Base-by-base conservation (phyloP, 108 stramenopile species). In the Nannochloropsis salina region DNA sequence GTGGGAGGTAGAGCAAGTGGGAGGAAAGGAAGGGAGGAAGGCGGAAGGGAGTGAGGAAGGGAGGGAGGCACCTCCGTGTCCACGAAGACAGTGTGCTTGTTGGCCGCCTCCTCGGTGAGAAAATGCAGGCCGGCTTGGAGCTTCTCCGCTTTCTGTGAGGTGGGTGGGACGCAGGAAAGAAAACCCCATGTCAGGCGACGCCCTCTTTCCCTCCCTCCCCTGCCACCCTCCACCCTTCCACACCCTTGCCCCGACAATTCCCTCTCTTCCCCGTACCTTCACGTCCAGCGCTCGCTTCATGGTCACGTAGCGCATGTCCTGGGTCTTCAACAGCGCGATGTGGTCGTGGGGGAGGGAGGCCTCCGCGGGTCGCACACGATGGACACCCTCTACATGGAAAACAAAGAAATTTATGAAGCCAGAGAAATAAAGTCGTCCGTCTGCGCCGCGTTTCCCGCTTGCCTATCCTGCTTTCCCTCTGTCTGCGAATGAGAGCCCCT, bases 271-370 rank as follows among this genome's bases (percentile, higher is more conserved):
- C 42, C 82, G 42, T 88, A 95, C 95, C 90, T 93, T 93, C 84
- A 92, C 84, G 45, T 90, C 86, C 86, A 95, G 88, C 9, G 86
- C 82, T 18, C 47, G 21, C 80, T 88, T 88, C 93, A 94, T 93
- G 43, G 92, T 88, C 15, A 98, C 86, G 90, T 98, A 99, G 11
- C 90, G 93, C 86, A 98, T 84, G 93, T 99, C 98, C 92, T 99
- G 97, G 86, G 94, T 95, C 90, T 98, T 98, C 93, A 99, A 94
- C 82, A 97, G 80, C 44, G 92, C 88, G 4, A 95, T 89, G 51
- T 93, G 91, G 81, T 82, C 88, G 80, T 85, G 81, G 22, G 88
- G 88, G 44, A 88, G 81, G 10, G 84, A 43, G 22, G 86, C 85
- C 80, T 83, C 89, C 21, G 84, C 89, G 40, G 81, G 40, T 5